phyloP scores from a whole-genome alignment of 371 early-diverging fungal species.

The Mortierella sp. region DNA sequence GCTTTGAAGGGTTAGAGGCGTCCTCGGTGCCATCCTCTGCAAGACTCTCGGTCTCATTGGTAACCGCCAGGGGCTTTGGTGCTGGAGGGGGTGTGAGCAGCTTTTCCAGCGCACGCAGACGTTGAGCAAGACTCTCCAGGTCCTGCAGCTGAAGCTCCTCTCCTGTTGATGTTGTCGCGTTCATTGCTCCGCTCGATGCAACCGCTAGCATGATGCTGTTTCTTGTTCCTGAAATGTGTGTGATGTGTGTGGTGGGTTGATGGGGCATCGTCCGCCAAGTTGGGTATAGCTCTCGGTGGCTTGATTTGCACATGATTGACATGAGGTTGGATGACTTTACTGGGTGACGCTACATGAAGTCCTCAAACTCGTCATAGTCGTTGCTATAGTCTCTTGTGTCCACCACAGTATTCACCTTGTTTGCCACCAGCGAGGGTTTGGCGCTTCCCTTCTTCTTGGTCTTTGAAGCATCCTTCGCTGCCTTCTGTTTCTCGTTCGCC shows the following conservation, averaged over 20 bases:
- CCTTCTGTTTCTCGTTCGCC: conserved; percentile 92
- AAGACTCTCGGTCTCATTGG: conserved; percentile 25
- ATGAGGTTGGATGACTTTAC: not conserved
- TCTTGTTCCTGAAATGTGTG: not conserved
- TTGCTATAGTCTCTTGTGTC: conserved; percentile 60
- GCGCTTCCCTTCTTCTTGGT: conserved; percentile 69
- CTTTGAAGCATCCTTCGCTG: conserved; percentile 75
- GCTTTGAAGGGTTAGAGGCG: conserved; percentile 9
- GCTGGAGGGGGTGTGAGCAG: conserved; percentile 21
- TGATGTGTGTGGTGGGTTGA: not conserved
- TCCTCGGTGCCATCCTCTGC: conserved; percentile 28
- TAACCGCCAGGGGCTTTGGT: conserved; percentile 4
- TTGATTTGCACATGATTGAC: not conserved
- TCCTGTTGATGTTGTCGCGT: conserved; percentile 6
- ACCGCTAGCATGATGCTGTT: conserved; percentile 23
- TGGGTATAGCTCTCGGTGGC: not conserved
- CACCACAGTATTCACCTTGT: conserved; percentile 52
- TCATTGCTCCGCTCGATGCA: not conserved
- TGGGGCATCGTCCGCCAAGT: not conserved
- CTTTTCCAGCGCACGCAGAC: conserved; percentile 39
- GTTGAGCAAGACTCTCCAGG: conserved; percentile 45
- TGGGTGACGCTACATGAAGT: conserved; percentile 75
- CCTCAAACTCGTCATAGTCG: conserved; percentile 72
- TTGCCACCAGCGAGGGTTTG: conserved; percentile 67
- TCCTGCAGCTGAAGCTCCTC: conserved; percentile 39